Base-by-base conservation (phyloP, 2,329 filamentous ascomycete species). In the Acephala macrosclerotiorum region DNA sequence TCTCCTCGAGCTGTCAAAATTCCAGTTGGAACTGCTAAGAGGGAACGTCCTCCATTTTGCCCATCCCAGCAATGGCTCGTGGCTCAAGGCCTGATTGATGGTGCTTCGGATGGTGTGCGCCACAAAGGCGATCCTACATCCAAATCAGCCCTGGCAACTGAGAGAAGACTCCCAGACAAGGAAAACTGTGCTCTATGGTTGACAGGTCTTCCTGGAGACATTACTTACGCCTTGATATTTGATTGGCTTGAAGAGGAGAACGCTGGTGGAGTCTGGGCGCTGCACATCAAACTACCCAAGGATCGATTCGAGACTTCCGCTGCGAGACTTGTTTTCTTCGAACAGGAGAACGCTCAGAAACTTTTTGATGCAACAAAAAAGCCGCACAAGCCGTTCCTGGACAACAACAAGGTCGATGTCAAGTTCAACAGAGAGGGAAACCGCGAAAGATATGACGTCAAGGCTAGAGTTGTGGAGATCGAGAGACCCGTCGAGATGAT, bases 101-200 rank as follows among this genome's bases (percentile, higher is more conserved):
- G 29, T 9, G 4, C 29, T 9, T 5, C 29, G 29, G 9, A 9
- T 33, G 29, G 4, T 5, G 9, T 9, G 4, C 4, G 9, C 29
- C 63, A 68, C n/a, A 57, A 38, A 63, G 60, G 56, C 1, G 42
- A 63, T 33, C 2, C 35, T 11, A 40, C 42, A 22, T 65, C 63
- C 3, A 45, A 36, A 29, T 53, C 33, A 4, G 55, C 55, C 29
- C 47, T 45, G 6, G 36, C 55, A 2, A 65, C 68, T 18, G 14
- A 64, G 1, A 18, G 57, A 7, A 20, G 56, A 8, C 60, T 74
- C 29, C 65, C 68, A 0, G 63, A 71, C 25, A 2, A 58, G 11
- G 8, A 66, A 4, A 74, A 75, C 38, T 73, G 70, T 47, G 61
- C 69, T 6, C 49, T 74, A 6, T 74, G 66, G 60, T 36, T 75